Percentiles rank a stretch among this genome's conserved stretches.
phyloP scores from a whole-genome alignment of 768 basidiomycete species.

The Tulasnella calospora region DNA sequence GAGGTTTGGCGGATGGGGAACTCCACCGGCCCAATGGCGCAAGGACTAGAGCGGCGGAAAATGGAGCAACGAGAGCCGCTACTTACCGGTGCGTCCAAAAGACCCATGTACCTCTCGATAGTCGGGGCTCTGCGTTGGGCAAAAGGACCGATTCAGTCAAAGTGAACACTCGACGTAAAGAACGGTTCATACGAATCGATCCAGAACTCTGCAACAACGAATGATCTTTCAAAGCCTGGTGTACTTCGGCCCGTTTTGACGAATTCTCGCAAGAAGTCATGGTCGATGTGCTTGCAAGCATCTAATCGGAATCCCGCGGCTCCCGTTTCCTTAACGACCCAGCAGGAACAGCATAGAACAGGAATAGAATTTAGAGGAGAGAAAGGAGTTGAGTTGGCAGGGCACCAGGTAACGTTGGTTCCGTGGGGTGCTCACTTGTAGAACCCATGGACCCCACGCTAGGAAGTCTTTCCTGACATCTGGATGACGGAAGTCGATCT shows the following conservation, averaged over 20 bases:
- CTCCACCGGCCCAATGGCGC: slow-evolving; percentile 41
- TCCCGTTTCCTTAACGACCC: slow-evolving; percentile 36
- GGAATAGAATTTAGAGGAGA: not conserved
- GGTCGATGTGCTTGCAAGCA: slow-evolving; percentile 86
- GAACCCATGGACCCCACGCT: slow-evolving; percentile 74
- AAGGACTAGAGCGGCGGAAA: not conserved
- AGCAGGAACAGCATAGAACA: not conserved
- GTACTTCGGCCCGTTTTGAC: slow-evolving; percentile 41
- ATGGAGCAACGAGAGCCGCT: not conserved
- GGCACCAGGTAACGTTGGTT: slow-evolving; percentile 7
- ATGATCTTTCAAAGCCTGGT: slow-evolving; percentile 45
- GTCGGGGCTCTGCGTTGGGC: not conserved
- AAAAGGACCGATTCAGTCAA: not conserved
- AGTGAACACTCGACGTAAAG: not conserved
- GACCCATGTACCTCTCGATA: slow-evolving; percentile 22
- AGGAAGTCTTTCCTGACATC: slow-evolving; percentile 69
- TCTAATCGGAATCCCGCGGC: slow-evolving; percentile 74
- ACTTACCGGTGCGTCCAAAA: slow-evolving; percentile 18
- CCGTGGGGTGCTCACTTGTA: slow-evolving; percentile 41
- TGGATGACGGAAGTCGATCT: slow-evolving; percentile 83
- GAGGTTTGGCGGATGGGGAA: slow-evolving; percentile 38
- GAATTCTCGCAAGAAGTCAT: slow-evolving; percentile 61
- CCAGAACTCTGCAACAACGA: slow-evolving; percentile 80
- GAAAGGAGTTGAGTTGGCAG: slow-evolving; percentile 9
- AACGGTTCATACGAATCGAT: slow-evolving; percentile 51